Base-by-base conservation (phyloP, 2,329 filamentous ascomycete genomes). In the Aspergillus sp. region DNA sequence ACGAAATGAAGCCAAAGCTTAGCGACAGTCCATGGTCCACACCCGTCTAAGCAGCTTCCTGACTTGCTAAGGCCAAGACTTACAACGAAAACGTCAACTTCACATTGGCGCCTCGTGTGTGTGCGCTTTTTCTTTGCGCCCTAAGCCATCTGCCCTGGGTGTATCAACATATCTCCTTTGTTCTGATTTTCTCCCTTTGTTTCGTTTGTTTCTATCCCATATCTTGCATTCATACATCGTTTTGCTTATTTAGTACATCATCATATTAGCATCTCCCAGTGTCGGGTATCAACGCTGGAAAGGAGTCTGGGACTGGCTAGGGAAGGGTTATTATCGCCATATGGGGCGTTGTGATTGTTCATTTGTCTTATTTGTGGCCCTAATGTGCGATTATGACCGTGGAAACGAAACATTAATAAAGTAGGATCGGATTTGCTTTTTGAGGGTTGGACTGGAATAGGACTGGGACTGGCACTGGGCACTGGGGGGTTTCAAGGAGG, bases 1-100 rank as follows among this genome's bases (percentile, higher is more conserved):
- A 89, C 68, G 87, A 89, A 49, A 80, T 85, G 65, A 89, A 87
- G 75, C 81, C 85, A 28, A 74, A 73, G 59, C 61, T 77, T 60
- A 70, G 71, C 31, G 72, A 76, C 52, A 71, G 72, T 54, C 66
- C 71, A 50, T 79, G 76, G 76, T 73, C 76, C 15, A 77, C 76
- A 25, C 62, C 76, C 9, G 75, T 78, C 25, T 75, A 70, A 54
- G 34, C 38, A 13, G 28, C 17, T 45, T 17, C 49, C 38, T 49
- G 47, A 30, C 54, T 50, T 41, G 34, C 9, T 13, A 15, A 41
- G 15, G 13, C 8, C 34, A 41, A 15, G 34, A 11, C 34, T 5
- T 15, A 17, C 13, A 15, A 13, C 9, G 34, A 41, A 41, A 6
- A 41, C 34, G 34, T 41, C 34, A 41, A 13, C 34, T 41, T 41